These are phyloP conservation scores for Jatropha multifida DNA, from an alignment of 441 rosid species.

Conservation along the genomic window DNA sequence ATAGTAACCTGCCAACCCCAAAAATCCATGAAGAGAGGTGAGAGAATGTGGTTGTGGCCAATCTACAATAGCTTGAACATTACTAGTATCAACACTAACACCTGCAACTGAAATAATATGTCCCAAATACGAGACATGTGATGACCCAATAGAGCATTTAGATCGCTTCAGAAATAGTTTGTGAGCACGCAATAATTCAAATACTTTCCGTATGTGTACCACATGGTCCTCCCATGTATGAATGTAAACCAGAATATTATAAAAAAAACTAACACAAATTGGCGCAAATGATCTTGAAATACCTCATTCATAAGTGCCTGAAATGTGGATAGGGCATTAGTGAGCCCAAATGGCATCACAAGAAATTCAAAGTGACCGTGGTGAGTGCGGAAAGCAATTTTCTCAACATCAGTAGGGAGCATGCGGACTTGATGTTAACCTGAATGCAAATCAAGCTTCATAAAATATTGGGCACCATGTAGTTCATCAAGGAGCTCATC, in stretches of 20 bases:
- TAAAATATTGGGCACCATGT: background rate
- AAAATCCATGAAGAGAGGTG: too few species aligned
- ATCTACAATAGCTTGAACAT: too few species aligned
- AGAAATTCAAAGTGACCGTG: slow-evolving; percentile 2
- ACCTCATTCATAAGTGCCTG: background rate
- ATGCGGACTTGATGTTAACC: background rate
- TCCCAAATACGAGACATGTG: too few species aligned
- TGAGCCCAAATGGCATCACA: background rate
- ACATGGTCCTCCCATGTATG: background rate
- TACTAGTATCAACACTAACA: too few species aligned
- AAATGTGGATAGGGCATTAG: background rate
- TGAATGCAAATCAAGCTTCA: background rate
- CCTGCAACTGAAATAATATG: too few species aligned
- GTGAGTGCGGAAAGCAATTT: background rate
- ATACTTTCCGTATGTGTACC: background rate
- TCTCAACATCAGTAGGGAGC: background rate
- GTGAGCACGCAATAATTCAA: background rate
- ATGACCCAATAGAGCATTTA: background rate
- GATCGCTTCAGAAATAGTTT: background rate
- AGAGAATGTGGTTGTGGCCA: too few species aligned
- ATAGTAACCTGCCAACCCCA: too few species aligned
- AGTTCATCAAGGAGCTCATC: too few species aligned
- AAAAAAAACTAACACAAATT: background rate
- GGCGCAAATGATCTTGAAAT: background rate
- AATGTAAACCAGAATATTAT: background rate